phyloP scores from a whole-genome alignment of 768 basidiomycete species.

The Austroboletus eburneus region DNA sequence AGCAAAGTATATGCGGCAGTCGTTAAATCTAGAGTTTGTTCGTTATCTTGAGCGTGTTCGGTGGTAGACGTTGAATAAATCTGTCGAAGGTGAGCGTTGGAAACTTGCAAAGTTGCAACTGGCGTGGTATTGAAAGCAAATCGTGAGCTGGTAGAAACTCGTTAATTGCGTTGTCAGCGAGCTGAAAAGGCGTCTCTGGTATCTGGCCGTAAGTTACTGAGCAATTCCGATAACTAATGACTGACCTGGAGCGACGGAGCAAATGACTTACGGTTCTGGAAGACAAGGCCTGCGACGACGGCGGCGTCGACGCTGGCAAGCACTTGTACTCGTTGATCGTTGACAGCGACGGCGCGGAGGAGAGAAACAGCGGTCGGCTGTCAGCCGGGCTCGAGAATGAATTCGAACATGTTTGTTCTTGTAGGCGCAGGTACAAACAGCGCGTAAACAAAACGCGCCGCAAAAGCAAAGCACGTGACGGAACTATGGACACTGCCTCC shows the following conservation, averaged over 20 bases:
- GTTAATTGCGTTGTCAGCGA: constrained; percentile 22
- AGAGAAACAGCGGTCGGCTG: constrained; percentile 13
- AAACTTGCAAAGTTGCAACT: constrained; percentile 13
- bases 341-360: constrained; percentile 15
- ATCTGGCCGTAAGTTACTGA: background rate
- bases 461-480: constrained; percentile 22
- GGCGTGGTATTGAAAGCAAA: constrained; percentile 12
- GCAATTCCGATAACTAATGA: background rate
- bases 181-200: constrained; percentile 12
- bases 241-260: constrained; percentile 23
- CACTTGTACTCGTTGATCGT: constrained; percentile 15
- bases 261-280: constrained; percentile 25
- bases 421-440: constrained; percentile 26
- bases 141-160: constrained; percentile 24
- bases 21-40: constrained; percentile 23
- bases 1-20: constrained; percentile 9
- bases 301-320: constrained; percentile 19
- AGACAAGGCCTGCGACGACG: constrained; percentile 18
- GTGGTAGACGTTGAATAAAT: constrained; percentile 13
- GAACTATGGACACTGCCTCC: background rate
- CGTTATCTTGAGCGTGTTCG: constrained; percentile 15
- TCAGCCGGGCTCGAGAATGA: constrained; percentile 3
- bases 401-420: constrained; percentile 34
- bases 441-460: constrained; percentile 29
- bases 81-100: constrained; percentile 12